Conservation (phyloP, 2,329 filamentous ascomycete genomes). For the Macrophomina pseudophaseolina region DNA sequence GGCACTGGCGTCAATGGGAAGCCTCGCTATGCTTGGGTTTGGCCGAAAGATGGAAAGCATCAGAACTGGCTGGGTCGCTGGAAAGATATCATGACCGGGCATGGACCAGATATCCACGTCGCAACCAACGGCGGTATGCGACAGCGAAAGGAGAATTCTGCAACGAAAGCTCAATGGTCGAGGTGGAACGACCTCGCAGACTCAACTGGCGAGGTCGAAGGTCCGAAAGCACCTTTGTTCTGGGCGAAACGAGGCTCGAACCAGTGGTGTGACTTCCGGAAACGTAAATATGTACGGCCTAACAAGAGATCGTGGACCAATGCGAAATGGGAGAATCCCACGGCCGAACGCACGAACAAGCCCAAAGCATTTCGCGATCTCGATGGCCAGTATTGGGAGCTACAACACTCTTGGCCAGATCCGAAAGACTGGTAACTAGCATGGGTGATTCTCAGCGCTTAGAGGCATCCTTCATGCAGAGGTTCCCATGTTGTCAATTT, state of each 20-base stretch:
- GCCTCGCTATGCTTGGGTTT: constrained; percentile 49
- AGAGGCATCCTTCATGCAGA: constrained; percentile 43
- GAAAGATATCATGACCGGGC: constrained; percentile 49
- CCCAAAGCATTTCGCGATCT: constrained; percentile 33
- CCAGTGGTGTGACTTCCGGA: constrained; percentile 43
- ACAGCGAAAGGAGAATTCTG: constrained; percentile 46
- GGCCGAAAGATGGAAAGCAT: constrained; percentile 50
- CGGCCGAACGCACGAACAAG: neutral
- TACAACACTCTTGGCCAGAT: constrained; percentile 24
- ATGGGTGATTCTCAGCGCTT: neutral
- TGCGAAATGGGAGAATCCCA: constrained; percentile 33
- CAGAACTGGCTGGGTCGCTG: constrained; percentile 43
- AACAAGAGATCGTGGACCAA: constrained; percentile 40
- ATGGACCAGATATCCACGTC: constrained; percentile 55
- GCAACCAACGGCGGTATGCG: constrained; percentile 44
- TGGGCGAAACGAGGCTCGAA: constrained; percentile 28
- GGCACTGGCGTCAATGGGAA: constrained; percentile 35
- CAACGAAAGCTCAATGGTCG: constrained; percentile 44
- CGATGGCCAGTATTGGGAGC: constrained; percentile 36
- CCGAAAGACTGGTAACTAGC: constrained; percentile 5
- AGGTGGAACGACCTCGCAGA: constrained; percentile 39
- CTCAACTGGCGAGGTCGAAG: constrained; percentile 2
- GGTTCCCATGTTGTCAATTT: constrained; percentile 40
- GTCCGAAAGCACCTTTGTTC: neutral
- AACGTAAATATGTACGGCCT: constrained; percentile 39